Base-by-base conservation (phyloP, 306 rosid genomes). In the Herpetospermum pedunculosum region DNA sequence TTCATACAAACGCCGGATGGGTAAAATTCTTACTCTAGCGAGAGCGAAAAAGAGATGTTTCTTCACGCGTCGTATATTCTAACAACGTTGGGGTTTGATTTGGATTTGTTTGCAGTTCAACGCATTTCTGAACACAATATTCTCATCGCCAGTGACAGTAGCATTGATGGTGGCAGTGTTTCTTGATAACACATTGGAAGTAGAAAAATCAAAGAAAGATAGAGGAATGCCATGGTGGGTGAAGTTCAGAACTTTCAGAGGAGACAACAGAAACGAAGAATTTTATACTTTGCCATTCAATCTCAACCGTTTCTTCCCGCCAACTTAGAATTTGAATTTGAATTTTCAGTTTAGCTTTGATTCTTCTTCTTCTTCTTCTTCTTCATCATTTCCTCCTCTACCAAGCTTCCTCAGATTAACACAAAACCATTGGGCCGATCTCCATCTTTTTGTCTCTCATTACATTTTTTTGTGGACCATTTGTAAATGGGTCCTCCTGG, bases 191-290 rank as follows among this genome's bases (percentile, higher is more conserved):
- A 91, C 98, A 5, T 44, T 89, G 35, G 97, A 93, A 63, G 98
- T 94, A 0, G 92, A 94, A 37, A 91, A 86, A 19, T 88, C 97
- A 0, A 91, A 89, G 87, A 94, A 88, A 73, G 98, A 94, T 60
- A 76, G 97, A 40, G 99, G 99, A 23, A 94, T 94, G 99, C 97
- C 99, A 4, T 94, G 99, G 97, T 94, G 99, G 99, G 89, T 87
- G 32, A 94, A 91, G 87, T 94, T 94, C 82, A 83, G 97, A 83
- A 84, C 95, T 1, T 94, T 94, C 25, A 81, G 89, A 84, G 99
- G 99, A 78, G 99, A 94, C 70, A 94, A 88, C 58, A 86, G 97
- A 82, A 94, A 94, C 18, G 99, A 94, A 85, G 99, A 91, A 76
- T 94, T 94, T 82, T 94, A 94, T 53, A 91, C 90, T 21, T 75